phyloP scores from a whole-genome alignment of 768 basidiomycete species.

The Hygrophoropsis aurantiaca region DNA sequence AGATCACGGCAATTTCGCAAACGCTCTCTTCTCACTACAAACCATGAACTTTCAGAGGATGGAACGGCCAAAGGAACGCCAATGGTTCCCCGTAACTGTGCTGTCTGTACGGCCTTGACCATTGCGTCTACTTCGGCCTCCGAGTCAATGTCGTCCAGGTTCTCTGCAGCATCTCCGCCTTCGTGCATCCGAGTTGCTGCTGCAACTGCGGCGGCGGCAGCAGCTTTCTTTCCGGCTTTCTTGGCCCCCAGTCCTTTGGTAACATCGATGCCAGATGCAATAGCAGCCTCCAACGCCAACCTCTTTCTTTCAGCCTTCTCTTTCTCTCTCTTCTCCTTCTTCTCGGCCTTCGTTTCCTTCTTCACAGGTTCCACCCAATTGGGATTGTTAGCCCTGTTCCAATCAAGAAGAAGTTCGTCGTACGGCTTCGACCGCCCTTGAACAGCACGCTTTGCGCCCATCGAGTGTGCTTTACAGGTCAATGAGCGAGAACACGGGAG shows the following conservation, averaged over 20 bases:
- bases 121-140: slow-evolving; percentile 82
- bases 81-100: slow-evolving; percentile 56
- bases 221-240: slow-evolving; percentile 65
- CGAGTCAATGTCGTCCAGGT: slow-evolving; percentile 78
- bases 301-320: slow-evolving; percentile 85
- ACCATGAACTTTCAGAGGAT: slow-evolving; percentile 77
- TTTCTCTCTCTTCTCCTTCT: slow-evolving; percentile 78
- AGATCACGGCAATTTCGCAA: slow-evolving; percentile 56
- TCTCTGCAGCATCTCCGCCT: slow-evolving; percentile 64
- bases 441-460: slow-evolving; percentile 94
- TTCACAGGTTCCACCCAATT: slow-evolving; percentile 89
- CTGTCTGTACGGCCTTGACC: slow-evolving; percentile 56
- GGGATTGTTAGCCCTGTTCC: slow-evolving; percentile 86
- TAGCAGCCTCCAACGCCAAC: slow-evolving; percentile 67
- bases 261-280: slow-evolving; percentile 54
- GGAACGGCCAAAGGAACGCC: slow-evolving; percentile 72
- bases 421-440: slow-evolving; percentile 80
- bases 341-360: slow-evolving; percentile 82
- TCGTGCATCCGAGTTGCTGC: slow-evolving; percentile 50
- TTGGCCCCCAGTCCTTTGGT: slow-evolving; percentile 44
- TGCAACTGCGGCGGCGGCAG: slow-evolving; percentile 43
- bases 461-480: slow-evolving; percentile 97
- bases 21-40: slow-evolving; percentile 72
- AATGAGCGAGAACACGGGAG: slow-evolving; percentile 92
- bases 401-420: slow-evolving; percentile 87